Conservation (phyloP, 139 green algal species). For the Ettlia oleoabundans region DNA sequence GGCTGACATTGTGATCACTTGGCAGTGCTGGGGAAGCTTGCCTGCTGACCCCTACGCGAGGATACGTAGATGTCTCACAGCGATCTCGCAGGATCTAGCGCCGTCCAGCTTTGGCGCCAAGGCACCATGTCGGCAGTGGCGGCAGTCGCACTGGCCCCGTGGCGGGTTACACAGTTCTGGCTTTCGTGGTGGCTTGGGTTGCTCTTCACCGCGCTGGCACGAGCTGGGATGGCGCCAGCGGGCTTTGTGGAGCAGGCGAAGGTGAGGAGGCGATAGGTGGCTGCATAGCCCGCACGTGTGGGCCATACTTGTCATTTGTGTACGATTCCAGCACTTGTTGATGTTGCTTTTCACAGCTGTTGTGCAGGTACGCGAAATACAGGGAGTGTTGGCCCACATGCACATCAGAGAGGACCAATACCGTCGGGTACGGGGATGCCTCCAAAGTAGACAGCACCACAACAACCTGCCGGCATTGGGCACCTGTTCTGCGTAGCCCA, state of each 20-base stretch:
- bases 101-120: too few relatives aligned
- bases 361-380: not conserved
- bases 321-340: too few relatives aligned
- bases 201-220: not conserved
- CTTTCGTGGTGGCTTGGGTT: not conserved
- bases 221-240: not conserved
- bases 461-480: too few relatives aligned
- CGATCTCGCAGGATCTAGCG: too few relatives aligned
- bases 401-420: not conserved
- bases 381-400: not conserved
- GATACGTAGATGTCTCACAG: too few relatives aligned
- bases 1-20: too few relatives aligned
- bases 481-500: not conserved
- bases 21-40: too few relatives aligned
- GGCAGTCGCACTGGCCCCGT: not conserved
- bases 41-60: too few relatives aligned
- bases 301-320: too few relatives aligned
- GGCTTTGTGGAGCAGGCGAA: slow-evolving; percentile 1
- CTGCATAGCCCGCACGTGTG: too few relatives aligned
- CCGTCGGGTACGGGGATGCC: not conserved
- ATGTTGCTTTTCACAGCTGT: too few relatives aligned
- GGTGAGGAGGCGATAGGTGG: not conserved
- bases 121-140: not conserved
- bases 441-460: not conserved
- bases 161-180: not conserved